Conservation (phyloP, 1,284 basidiomycete genomes). For the Tilletiopsis washingtonensis region DNA sequence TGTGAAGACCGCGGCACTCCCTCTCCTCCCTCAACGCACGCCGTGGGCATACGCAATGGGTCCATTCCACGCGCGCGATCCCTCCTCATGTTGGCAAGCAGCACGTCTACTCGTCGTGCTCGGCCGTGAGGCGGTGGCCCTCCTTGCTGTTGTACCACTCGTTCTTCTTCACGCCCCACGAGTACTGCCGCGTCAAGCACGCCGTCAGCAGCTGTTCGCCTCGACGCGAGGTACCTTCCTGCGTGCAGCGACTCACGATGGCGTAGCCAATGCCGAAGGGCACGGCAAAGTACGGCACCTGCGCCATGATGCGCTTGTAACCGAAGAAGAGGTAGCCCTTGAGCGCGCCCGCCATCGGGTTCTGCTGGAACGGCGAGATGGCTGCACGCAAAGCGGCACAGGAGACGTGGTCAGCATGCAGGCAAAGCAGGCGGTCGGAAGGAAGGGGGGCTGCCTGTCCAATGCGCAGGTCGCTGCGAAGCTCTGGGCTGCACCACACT, state of each 20-base stretch:
- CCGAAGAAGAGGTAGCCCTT: constrained; percentile 43
- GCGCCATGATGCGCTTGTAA: constrained; percentile 41
- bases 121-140: constrained; percentile 33
- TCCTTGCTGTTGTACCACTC: constrained; percentile 46
- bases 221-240: background rate
- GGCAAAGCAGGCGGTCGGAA: background rate
- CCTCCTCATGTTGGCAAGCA: too few species aligned
- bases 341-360: constrained; percentile 41
- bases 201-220: background rate
- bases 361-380: constrained; percentile 44
- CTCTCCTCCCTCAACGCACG: too few species aligned
- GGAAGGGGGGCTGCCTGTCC: too few species aligned
- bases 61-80: too few species aligned
- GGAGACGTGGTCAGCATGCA: background rate
- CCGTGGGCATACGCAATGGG: too few species aligned
- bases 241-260: background rate
- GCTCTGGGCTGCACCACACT: background rate
- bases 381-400: constrained; percentile 8
- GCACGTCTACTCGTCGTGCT: constrained; percentile 30
- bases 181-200: constrained; percentile 31
- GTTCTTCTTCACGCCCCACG: constrained; percentile 41
- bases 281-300: constrained; percentile 43
- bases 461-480: background rate
- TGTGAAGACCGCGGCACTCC: too few species aligned
- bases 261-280: constrained; percentile 34